Evolutionary conservation across 805 yeast species (phyloP).

Genomic region (Nadsonia fulvescens): DNA sequence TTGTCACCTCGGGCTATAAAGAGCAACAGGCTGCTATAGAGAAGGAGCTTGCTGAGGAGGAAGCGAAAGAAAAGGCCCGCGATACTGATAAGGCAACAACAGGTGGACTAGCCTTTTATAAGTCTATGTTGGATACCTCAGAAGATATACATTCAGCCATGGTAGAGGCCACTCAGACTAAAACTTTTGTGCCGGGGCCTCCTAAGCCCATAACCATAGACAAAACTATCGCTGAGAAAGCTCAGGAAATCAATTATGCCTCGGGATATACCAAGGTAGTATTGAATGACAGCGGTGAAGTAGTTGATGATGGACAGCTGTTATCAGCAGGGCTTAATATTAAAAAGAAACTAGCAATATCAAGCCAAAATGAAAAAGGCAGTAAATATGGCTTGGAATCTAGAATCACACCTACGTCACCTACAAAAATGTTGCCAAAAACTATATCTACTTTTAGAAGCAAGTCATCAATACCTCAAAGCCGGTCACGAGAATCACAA

Average conservation of each 20-base stretch:
- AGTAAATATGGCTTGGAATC: constrained; percentile 1
- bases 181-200: background rate
- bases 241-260: constrained; percentile 7
- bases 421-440: background rate
- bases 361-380: constrained; percentile 4
- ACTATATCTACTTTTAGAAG: background rate
- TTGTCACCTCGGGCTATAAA: constrained; percentile 31
- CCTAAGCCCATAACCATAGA: constrained; percentile 4
- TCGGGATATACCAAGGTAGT: constrained; percentile 11
- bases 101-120: constrained; percentile 10
- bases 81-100: constrained; percentile 5
- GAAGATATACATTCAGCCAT: constrained; percentile 10
- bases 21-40: constrained; percentile 19
- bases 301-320: constrained; percentile 15
- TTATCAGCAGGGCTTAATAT: constrained; percentile 14
- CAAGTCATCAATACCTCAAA: background rate
- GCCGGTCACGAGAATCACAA: constrained; percentile 2
- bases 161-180: constrained; percentile 5
- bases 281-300: constrained; percentile 14
- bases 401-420: constrained; percentile 1
- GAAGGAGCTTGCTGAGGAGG: constrained; percentile 7
- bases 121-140: constrained; percentile 9
- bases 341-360: no score
- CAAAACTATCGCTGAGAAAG: constrained; percentile 9
- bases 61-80: constrained; percentile 9